Conservation (phyloP, 2,329 filamentous ascomycete genomes). For the Stachybotrys echinatus region DNA sequence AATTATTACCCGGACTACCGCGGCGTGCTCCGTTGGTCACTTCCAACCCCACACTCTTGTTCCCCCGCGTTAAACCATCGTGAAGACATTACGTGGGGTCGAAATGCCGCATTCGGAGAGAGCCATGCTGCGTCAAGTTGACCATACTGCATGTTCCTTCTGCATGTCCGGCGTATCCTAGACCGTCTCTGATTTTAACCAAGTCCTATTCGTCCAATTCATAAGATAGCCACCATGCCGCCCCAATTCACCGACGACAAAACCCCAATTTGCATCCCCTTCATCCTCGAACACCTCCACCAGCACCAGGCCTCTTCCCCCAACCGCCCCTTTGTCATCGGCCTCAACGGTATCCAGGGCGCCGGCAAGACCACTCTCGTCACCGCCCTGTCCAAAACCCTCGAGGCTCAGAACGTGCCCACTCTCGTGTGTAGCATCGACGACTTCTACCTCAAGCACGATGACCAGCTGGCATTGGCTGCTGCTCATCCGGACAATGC, state of each 20-base stretch:
- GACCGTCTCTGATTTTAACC: background rate
- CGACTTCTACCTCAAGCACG: conserved; percentile 79
- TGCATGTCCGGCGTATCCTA: too few species aligned
- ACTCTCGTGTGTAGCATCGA: conserved; percentile 78
- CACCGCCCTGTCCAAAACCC: conserved; percentile 54
- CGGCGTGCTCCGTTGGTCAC: background rate
- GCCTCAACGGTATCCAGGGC: conserved; percentile 87
- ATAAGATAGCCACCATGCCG: conserved; percentile 21
- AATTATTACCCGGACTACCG: too few species aligned
- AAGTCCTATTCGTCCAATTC: conserved; percentile 2
- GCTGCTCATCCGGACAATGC: conserved; percentile 62
- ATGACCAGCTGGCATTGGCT: conserved; percentile 61
- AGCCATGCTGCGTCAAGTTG: too few species aligned
- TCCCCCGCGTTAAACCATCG: background rate
- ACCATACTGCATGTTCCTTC: too few species aligned
- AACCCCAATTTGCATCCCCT: conserved; percentile 70
- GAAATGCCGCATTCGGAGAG: background rate
- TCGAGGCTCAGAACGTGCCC: conserved; percentile 52
- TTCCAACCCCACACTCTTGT: background rate
- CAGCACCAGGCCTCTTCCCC: conserved; percentile 34
- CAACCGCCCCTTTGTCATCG: conserved; percentile 68
- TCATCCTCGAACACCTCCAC: conserved; percentile 60
- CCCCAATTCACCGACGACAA: conserved; percentile 66
- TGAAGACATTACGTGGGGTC: background rate
- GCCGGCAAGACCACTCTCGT: conserved; percentile 90